Base-by-base conservation (phyloP, 2,329 filamentous ascomycete species). In the Gaeumannomyces tritici region DNA sequence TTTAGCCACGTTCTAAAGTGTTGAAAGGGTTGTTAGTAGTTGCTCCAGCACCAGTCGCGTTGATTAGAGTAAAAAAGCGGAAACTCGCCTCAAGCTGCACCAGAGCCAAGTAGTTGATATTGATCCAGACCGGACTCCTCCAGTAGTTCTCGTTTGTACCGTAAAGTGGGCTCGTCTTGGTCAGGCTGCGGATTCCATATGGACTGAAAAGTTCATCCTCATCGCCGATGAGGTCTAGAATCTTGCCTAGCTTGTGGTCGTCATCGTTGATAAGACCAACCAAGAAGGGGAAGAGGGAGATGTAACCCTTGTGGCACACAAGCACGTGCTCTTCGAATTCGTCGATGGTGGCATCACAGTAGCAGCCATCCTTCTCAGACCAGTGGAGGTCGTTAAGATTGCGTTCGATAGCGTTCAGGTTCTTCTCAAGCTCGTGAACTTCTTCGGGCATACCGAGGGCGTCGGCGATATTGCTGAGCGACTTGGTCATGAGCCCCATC, bases 111-210 rank as follows among this genome's bases (percentile, higher is more conserved):
- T 96, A 98, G 77, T 98, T 98, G 67, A 98, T 92, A 72, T 95
- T 95, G 71, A 98, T 89, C 93, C 93, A 98, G 28, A 98, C 83
- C 0, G 95, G 92, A 66, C 91, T 90, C 65, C 92, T 85, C 93
- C 95, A 99, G 79, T 99, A 99, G 75, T 99, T 97, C 78, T 99
- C 95, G 2, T 82, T 90, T 0, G 92, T 96, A 55, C 89, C 91
- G 73, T 97, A 98, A 65, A 91, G 84, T 70, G 88, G 80, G 70
- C 93, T 89, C 69, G 86, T 85, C 76, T 89, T 89, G 76, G 92
- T 96, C 73, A 99, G 75, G 75, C 92, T 96, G 64, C 93, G 84
- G 65, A 99, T 84, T n/a, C 95, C 95, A 69, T 90, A 87, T 2
- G 88, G 83, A 70, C 89, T 96, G 86, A 93, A 98, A n/a, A 99